A percentile compares a stretch with the other conserved stretches of the same genome.
These are phyloP conservation scores for Beauveria pseudobassiana DNA, from an alignment of 2,329 filamentous ascomycete genomes.

Conservation along the genomic window DNA sequence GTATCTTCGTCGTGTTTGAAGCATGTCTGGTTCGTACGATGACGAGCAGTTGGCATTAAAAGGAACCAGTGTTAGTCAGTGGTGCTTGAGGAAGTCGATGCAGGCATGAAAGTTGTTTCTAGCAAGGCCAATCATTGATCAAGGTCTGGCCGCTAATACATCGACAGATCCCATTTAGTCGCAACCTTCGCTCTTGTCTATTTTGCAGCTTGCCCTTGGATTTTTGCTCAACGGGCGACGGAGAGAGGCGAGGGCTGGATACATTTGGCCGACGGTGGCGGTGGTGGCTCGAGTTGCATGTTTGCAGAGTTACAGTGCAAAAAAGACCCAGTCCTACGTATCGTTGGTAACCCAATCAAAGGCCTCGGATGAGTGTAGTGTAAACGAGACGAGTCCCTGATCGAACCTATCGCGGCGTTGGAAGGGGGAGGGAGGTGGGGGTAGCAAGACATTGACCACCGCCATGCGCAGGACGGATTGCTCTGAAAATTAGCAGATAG, in stretches of 20 bases:
- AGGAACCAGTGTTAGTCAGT: background rate
- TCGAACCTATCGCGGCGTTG: background rate
- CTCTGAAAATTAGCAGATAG: background rate
- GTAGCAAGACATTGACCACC: background rate
- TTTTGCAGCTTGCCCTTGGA: too few species aligned
- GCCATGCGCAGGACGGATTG: background rate
- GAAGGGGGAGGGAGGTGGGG: background rate
- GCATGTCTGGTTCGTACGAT: background rate
- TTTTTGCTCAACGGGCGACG: background rate
- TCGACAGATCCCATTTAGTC: background rate
- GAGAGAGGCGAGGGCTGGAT: background rate
- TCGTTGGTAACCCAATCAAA: background rate
- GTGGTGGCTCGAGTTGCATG: background rate
- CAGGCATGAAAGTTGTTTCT: background rate
- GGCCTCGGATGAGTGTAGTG: background rate
- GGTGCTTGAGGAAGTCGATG: background rate
- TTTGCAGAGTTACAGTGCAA: background rate
- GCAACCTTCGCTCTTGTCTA: background rate
- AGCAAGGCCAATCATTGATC: background rate
- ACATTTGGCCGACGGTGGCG: background rate
- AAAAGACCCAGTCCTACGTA: background rate
- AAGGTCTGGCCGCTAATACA: background rate
- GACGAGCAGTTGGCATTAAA: background rate
- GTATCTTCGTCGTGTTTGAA: background rate
- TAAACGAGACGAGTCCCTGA: background rate